phyloP scores from a whole-genome alignment of 192 early-diverging fungal species.

The Spizellomyces punctatus region DNA sequence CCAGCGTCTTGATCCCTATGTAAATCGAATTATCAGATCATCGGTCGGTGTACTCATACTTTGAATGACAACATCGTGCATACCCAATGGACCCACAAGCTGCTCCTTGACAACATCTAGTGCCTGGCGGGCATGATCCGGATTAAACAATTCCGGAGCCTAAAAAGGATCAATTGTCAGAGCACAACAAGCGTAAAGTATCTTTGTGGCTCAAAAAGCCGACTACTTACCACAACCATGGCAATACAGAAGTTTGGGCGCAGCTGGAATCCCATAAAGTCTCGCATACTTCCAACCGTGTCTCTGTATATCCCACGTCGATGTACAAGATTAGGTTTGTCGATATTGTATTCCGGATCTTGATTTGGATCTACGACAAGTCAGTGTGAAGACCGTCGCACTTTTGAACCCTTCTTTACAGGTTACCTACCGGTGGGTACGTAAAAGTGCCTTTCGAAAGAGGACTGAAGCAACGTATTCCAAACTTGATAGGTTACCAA shows the following conservation, averaged over 20 bases:
- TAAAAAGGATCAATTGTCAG: background rate
- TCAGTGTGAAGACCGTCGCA: background rate
- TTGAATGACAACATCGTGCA: background rate
- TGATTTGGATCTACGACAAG: conserved; percentile 52
- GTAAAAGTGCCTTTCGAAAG: conserved; percentile 89
- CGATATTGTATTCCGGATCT: conserved; percentile 65
- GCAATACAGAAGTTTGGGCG: conserved; percentile 90
- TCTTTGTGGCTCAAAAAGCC: too few species aligned
- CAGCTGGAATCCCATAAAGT: conserved; percentile 89
- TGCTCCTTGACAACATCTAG: conserved; percentile 69
- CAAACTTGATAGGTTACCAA: conserved; percentile 70
- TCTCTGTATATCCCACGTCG: conserved; percentile 97
- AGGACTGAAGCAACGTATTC: conserved; percentile 74
- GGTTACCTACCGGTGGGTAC: conserved; percentile 70
- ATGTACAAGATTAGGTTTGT: conserved; percentile 65
- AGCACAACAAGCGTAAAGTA: background rate
- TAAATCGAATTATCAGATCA: too few species aligned
- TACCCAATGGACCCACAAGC: conserved; percentile 77
- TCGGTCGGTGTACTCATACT: background rate
- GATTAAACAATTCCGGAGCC: conserved; percentile 92
- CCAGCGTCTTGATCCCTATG: conserved; percentile 89
- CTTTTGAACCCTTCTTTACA: background rate
- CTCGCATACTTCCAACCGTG: conserved; percentile 66
- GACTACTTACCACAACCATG: conserved; percentile 72
- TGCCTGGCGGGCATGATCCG: conserved; percentile 70